Evolutionary conservation across 1,139 yeast genomes (phyloP).

Genomic region (Blastobotrys aristatus): DNA sequence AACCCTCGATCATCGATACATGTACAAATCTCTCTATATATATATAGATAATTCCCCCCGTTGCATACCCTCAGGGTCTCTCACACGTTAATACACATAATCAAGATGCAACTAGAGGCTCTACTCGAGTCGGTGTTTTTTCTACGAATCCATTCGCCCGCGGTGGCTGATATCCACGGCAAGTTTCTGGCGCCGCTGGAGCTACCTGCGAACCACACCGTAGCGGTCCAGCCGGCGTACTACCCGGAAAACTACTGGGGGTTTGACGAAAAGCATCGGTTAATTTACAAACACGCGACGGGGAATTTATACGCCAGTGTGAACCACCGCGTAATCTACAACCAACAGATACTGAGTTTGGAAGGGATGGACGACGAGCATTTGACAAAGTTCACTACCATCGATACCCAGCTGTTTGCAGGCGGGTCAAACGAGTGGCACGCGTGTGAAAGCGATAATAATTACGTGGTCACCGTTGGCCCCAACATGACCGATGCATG

Average conservation of each 20-base stretch:
- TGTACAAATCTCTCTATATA: too few species aligned
- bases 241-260: slow-evolving; percentile 5
- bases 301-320: neutral
- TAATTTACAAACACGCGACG: neutral
- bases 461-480: neutral
- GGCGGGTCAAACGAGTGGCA: neutral
- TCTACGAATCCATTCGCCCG: neutral
- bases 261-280: neutral
- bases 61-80: too few species aligned
- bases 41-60: too few species aligned
- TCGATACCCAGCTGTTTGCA: neutral
- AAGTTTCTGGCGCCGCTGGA: neutral
- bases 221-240: neutral
- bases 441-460: neutral
- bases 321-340: neutral
- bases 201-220: neutral
- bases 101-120: too few species aligned
- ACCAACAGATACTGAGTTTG: slow-evolving; percentile 1
- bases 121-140: neutral
- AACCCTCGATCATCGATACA: too few species aligned
- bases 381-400: neutral
- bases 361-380: neutral
- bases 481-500: neutral
- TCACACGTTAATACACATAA: too few species aligned
- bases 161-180: neutral